Percentiles rank a stretch among this genome's conserved stretches.
phyloP scores from a whole-genome alignment of 1,284 basidiomycete species.

The Anthracocystis panici-leucophaei region DNA sequence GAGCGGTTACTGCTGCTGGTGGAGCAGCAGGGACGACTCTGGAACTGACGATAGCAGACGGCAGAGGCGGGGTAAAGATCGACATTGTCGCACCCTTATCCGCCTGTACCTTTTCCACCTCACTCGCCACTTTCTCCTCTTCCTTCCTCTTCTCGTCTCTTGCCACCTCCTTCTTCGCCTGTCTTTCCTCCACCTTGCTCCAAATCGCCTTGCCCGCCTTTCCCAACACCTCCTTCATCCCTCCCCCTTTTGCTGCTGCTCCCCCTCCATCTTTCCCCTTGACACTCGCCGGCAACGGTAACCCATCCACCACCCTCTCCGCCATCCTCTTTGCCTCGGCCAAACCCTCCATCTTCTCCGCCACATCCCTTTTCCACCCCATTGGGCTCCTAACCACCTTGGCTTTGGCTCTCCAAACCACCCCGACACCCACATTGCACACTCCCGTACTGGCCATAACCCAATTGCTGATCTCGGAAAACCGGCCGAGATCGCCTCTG shows the following conservation, averaged over 20 bases:
- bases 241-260: not conserved
- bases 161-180: not conserved
- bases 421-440: conserved; percentile 24
- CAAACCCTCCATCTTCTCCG: conserved; percentile 34
- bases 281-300: conserved; percentile 3
- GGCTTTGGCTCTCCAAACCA: conserved; percentile 36
- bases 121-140: conserved; percentile 1
- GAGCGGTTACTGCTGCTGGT: not conserved
- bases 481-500: conserved; percentile 9
- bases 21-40: not conserved
- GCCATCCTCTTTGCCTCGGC: conserved; percentile 37
- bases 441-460: conserved; percentile 29
- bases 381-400: conserved; percentile 34
- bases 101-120: not conserved
- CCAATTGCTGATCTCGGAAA: conserved; percentile 38
- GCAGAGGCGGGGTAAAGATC: conserved; percentile 25
- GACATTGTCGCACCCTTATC: not conserved
- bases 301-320: conserved; percentile 26
- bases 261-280: conserved; percentile 1
- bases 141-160: not conserved
- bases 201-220: conserved; percentile 2
- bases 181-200: conserved; percentile 3
- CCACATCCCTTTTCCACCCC: conserved; percentile 38
- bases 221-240: conserved; percentile 1
- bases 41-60: conserved; percentile 22